Evolutionary conservation across 2,329 filamentous ascomycete genomes (phyloP).

Genomic region (Paecilomyces sp.): DNA sequence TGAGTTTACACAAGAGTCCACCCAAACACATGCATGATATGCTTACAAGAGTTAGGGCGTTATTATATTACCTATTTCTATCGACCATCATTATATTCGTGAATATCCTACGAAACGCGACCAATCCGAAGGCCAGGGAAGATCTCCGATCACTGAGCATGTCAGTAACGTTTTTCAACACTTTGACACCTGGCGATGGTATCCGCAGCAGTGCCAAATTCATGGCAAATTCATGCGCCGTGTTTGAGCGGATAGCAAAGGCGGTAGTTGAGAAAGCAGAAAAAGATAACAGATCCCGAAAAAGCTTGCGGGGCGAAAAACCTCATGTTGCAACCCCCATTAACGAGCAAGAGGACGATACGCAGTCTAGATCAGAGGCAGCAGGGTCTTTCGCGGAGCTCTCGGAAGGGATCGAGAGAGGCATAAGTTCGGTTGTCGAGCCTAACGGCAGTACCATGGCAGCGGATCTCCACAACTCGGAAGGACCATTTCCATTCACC

Average conservation of each 20-base stretch:
- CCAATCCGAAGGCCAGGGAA: slow-evolving; percentile 71
- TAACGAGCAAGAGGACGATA: neutral
- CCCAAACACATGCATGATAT: neutral
- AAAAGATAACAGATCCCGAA: slow-evolving; percentile 47
- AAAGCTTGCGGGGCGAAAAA: neutral
- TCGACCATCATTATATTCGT: slow-evolving; percentile 87
- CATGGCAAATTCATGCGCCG: slow-evolving; percentile 82
- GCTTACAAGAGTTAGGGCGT: slow-evolving; percentile 48
- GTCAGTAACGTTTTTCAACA: slow-evolving; percentile 81
- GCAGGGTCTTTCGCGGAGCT: neutral
- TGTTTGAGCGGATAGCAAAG: slow-evolving; percentile 86
- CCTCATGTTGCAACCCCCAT: neutral
- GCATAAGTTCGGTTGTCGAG: neutral
- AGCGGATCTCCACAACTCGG: neutral
- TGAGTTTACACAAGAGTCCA: slow-evolving; percentile 37
- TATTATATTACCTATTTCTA: slow-evolving; percentile 89
- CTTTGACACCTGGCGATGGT: slow-evolving; percentile 68
- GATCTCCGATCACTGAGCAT: slow-evolving; percentile 82
- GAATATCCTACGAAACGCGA: slow-evolving; percentile 84
- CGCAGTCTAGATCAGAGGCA: neutral
- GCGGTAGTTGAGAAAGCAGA: slow-evolving; percentile 82
- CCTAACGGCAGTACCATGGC: neutral
- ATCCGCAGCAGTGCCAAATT: slow-evolving; percentile 78
- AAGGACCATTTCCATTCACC: neutral
- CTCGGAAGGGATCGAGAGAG: neutral